Percentiles rank a stretch among this genome's conserved stretches.
These are phyloP conservation scores for Fusarium chlamydosporum DNA, from an alignment of 2,329 filamentous ascomycete species.

Conservation along the genomic window DNA sequence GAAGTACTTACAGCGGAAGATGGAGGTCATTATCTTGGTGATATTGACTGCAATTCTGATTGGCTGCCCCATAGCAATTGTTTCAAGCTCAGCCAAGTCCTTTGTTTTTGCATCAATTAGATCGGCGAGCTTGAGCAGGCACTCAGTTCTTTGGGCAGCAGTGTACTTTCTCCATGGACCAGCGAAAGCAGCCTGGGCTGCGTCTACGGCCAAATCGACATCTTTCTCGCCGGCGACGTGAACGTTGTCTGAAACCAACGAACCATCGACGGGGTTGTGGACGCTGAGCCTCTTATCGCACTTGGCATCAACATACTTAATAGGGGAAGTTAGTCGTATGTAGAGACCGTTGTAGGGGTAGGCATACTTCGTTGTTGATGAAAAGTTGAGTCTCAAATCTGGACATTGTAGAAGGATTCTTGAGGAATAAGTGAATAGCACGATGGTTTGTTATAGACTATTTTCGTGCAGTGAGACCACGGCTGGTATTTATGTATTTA, in stretches of 20 bases:
- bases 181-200: neutral
- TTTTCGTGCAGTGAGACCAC: neutral
- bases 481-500: neutral
- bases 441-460: neutral
- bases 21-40: neutral
- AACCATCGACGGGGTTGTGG: neutral
- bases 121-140: neutral
- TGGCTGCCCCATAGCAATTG: constrained; percentile 3
- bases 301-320: constrained; percentile 12
- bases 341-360: neutral
- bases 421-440: neutral
- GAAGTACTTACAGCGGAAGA: constrained; percentile 2
- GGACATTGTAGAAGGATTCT: neutral
- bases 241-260: neutral
- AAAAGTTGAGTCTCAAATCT: constrained; percentile 8
- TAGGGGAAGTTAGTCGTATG: neutral
- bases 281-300: constrained; percentile 3
- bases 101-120: constrained; percentile 5
- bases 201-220: constrained; percentile 1
- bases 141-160: neutral
- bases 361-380: constrained; percentile 5
- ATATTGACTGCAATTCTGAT: neutral
- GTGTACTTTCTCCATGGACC: neutral
- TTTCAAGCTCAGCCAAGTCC: constrained; percentile 5
- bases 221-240: constrained; percentile 8